Percentiles rank a stretch among this genome's conserved stretches.
phyloP scores from a whole-genome alignment of 164 flowering plant species.

The Vitis cinerea region DNA sequence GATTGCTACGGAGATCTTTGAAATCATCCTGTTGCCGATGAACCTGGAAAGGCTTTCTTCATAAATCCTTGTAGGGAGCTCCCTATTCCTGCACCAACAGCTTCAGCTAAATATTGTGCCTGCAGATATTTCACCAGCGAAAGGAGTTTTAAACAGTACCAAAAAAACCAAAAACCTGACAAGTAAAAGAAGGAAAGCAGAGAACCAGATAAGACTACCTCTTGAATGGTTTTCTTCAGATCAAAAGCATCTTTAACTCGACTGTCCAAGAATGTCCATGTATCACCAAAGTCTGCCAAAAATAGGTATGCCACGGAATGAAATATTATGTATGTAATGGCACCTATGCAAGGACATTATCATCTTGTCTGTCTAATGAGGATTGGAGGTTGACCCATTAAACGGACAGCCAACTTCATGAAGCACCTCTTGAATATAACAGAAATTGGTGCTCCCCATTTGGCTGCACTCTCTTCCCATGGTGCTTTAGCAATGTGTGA shows the following conservation, averaged over 20 bases:
- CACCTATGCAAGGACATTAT: not conserved
- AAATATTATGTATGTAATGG: not conserved
- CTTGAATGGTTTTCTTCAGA: constrained; percentile 72
- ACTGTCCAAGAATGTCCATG: constrained; percentile 75
- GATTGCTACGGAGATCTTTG: no score
- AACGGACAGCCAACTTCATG: not conserved
- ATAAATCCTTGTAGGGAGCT: constrained; percentile 65
- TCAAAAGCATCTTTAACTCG: constrained; percentile 87
- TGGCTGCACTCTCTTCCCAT: not conserved
- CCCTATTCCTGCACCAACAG: constrained; percentile 85
- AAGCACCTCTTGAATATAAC: not conserved
- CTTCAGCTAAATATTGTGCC: constrained; percentile 82
- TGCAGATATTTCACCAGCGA: constrained; percentile 23
- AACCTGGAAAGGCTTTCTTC: constrained; percentile 38
- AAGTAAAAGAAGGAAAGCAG: not conserved
- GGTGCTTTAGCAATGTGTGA: not conserved
- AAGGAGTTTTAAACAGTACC: not conserved
- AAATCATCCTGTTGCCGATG: constrained; percentile 2
- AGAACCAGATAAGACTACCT: constrained; percentile 39
- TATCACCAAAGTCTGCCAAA: constrained; percentile 70
- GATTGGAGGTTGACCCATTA: not conserved
- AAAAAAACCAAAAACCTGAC: not conserved
- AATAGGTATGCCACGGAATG: not conserved
- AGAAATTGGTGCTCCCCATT: not conserved
- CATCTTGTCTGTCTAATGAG: no score